These are phyloP conservation scores for Gillenia trifoliata DNA, from an alignment of 306 rosid species.

Conservation along the genomic window DNA sequence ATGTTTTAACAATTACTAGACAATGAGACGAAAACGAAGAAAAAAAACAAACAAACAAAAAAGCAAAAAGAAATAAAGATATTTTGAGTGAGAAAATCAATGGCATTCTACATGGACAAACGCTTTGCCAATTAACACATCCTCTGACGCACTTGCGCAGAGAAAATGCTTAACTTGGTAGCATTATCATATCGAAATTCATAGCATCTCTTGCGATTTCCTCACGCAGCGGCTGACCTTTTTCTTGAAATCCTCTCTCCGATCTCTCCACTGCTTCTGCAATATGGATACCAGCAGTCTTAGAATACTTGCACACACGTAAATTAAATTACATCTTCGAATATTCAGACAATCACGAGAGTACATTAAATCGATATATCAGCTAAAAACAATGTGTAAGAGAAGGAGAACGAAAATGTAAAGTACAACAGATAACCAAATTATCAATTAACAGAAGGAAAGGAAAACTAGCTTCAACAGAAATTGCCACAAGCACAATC, in stretches of 20 bases:
- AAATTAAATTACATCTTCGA: background rate
- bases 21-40: background rate
- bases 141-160: conserved; percentile 31
- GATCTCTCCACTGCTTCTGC: conserved; percentile 98
- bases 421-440: background rate
- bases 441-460: background rate
- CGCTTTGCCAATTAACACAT: conserved; percentile 25
- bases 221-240: conserved; percentile 93
- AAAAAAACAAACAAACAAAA: background rate
- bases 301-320: background rate
- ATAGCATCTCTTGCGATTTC: conserved; percentile 57
- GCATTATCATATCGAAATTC: conserved; percentile 18
- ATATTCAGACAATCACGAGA: background rate
- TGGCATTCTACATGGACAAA: conserved; percentile 48
- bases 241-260: conserved; percentile 93
- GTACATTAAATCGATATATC: background rate
- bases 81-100: conserved; percentile 41
- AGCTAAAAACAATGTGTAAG: background rate
- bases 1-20: conserved; percentile 35
- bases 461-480: background rate
- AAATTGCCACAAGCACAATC: background rate
- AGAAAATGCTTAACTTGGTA: background rate
- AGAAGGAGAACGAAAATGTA: background rate
- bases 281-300: conserved; percentile 15
- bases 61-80: conserved; percentile 29